Conservation (phyloP, 2,329 filamentous ascomycete genomes). For the Cladosporium sp. region DNA sequence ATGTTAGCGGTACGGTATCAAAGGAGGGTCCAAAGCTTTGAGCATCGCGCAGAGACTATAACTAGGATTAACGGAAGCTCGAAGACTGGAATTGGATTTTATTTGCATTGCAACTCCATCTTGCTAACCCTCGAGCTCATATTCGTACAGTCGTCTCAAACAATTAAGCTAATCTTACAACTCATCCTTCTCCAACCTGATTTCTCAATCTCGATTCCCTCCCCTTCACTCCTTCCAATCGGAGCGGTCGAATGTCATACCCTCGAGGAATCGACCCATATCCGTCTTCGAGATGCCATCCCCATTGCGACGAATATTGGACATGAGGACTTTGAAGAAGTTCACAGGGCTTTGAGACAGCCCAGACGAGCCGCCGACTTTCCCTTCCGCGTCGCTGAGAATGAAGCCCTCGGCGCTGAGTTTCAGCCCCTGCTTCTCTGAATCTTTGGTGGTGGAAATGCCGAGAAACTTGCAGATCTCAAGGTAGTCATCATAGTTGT, state of each 20-base stretch:
- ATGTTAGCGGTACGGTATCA: too few relatives aligned
- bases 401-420: conserved; percentile 23
- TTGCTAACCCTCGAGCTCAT: too few relatives aligned
- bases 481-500: conserved; percentile 50
- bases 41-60: too few relatives aligned
- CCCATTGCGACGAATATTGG: conserved; percentile 21
- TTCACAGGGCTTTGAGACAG: conserved; percentile 20
- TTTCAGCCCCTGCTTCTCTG: conserved; percentile 15
- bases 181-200: too few relatives aligned
- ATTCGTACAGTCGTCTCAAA: too few relatives aligned
- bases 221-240: neutral
- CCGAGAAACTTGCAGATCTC: conserved; percentile 50
- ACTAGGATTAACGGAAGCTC: too few relatives aligned
- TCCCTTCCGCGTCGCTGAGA: conserved; percentile 14
- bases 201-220: too few relatives aligned
- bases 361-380: conserved; percentile 16
- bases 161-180: too few relatives aligned
- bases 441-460: conserved; percentile 29
- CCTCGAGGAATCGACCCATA: conserved; percentile 23
- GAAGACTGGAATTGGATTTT: too few relatives aligned
- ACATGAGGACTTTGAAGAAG: conserved; percentile 22
- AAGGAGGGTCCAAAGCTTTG: too few relatives aligned
- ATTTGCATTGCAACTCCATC: too few relatives aligned
- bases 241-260: conserved; percentile 13
- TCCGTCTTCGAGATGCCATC: conserved; percentile 24